A percentile compares a stretch with the other conserved stretches of the same genome.
Evolutionary conservation across 2,329 filamentous ascomycete genomes (phyloP).

Genomic region (Sarocladium oryzae): DNA sequence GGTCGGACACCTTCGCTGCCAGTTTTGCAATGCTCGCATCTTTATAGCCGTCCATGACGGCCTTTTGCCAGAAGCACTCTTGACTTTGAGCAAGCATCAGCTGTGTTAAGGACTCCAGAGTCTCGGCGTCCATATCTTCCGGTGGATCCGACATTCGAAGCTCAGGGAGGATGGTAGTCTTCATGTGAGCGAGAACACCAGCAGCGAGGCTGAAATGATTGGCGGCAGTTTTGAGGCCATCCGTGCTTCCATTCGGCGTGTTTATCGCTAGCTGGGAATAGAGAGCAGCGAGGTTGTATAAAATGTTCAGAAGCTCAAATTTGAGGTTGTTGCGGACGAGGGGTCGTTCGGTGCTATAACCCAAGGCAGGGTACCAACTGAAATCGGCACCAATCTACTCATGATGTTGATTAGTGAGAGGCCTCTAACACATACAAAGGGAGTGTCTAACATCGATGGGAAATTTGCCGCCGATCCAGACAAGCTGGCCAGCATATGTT

Average conservation of each 20-base stretch:
- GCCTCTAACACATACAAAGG: neutral
- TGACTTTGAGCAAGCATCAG: constrained; percentile 88
- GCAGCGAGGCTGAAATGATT: constrained; percentile 87
- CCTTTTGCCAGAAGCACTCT: constrained; percentile 98
- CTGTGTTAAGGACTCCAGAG: constrained; percentile 74
- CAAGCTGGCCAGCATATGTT: constrained; percentile 83
- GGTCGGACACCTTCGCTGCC: constrained; percentile 81
- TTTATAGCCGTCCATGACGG: constrained; percentile 88
- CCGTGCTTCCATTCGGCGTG: constrained; percentile 68
- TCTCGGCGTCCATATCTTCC: constrained; percentile 91
- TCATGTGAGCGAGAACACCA: constrained; percentile 74
- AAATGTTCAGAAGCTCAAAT: constrained; percentile 84
- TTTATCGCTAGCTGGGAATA: constrained; percentile 88
- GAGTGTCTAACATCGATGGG: constrained; percentile 67
- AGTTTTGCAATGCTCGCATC: constrained; percentile 88
- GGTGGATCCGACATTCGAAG: constrained; percentile 74
- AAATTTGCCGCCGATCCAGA: constrained; percentile 92
- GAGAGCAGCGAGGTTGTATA: constrained; percentile 88
- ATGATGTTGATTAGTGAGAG: neutral
- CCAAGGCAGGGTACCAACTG: constrained; percentile 89
- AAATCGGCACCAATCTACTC: constrained; percentile 90
- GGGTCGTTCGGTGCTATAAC: constrained; percentile 77
- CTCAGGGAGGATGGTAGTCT: constrained; percentile 71
- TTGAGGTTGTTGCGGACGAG: constrained; percentile 60
- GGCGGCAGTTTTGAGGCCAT: constrained; percentile 81